Evolutionary conservation across 768 basidiomycete genomes (phyloP).

Genomic region (Dendrothele bispora): DNA sequence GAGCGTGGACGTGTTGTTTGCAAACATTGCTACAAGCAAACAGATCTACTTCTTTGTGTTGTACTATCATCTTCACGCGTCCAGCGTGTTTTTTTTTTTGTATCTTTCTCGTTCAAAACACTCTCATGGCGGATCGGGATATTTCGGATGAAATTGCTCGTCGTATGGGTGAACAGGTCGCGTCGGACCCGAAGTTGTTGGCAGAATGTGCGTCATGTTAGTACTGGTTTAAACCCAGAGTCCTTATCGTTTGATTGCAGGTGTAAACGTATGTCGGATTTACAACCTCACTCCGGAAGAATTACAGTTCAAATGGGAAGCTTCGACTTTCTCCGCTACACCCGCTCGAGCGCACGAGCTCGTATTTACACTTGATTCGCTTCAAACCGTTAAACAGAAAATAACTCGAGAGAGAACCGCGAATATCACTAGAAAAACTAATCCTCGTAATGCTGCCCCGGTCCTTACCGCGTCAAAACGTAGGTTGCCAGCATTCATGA

Average conservation of each 20-base stretch:
- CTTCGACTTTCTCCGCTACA: conserved; percentile 33
- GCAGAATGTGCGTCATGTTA: conserved; percentile 49
- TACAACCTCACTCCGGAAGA: conserved; percentile 53
- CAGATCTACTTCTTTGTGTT: too few species aligned
- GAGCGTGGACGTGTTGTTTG: too few species aligned
- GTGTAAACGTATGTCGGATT: conserved; percentile 61
- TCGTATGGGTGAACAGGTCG: conserved; percentile 24
- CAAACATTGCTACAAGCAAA: too few species aligned
- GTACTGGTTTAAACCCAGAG: conserved; percentile 4
- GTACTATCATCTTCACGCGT: too few species aligned
- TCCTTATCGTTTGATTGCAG: conserved; percentile 31
- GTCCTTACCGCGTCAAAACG: too few species aligned
- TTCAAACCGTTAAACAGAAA: conserved; percentile 43
- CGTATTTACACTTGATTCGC: conserved; percentile 48
- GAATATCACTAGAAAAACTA: conserved; percentile 24
- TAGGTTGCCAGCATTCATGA: too few species aligned
- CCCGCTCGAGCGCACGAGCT: conserved; percentile 33
- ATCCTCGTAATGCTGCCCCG: conserved; percentile 19
- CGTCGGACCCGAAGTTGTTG: conserved; percentile 41
- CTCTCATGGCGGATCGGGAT: too few species aligned
- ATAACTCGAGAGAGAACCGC: too few species aligned
- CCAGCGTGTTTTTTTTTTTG: too few species aligned
- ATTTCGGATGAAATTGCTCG: conserved; percentile 24
- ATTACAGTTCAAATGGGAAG: conserved; percentile 73
- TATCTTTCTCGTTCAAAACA: too few species aligned